These are phyloP conservation scores for Lunularia cruciata DNA, from an alignment of 225 moss, liverwort and hornwort species.

Conservation along the genomic window DNA sequence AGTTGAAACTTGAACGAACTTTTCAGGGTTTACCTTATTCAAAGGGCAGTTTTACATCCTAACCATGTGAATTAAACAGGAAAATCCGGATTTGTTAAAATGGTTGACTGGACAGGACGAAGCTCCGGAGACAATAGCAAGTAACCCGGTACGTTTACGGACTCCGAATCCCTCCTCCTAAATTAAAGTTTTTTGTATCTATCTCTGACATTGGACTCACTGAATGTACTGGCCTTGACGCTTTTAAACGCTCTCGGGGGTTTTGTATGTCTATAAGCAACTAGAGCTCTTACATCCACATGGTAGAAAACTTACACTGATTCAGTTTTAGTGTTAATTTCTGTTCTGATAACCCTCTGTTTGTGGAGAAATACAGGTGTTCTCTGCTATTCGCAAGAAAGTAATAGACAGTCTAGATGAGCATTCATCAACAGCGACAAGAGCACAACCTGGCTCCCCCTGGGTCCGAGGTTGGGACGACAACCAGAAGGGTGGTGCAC, in stretches of 20 bases:
- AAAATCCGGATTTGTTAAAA: conserved; percentile 92
- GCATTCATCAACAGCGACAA: conserved; percentile 64
- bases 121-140: conserved; percentile 59
- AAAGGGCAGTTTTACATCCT: too few relatives aligned
- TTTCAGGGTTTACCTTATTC: too few relatives aligned
- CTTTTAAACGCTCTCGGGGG: too few relatives aligned
- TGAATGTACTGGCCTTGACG: too few relatives aligned
- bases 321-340: not conserved
- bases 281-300: not conserved
- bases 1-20: too few relatives aligned
- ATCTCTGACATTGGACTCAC: too few relatives aligned
- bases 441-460: conserved; percentile 80
- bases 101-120: conserved; percentile 90
- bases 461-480: conserved; percentile 99
- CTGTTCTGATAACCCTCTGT: not conserved
- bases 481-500: conserved; percentile 71
- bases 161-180: too few relatives aligned
- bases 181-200: too few relatives aligned
- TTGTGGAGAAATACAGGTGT: conserved; percentile 51
- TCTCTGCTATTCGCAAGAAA: conserved; percentile 65
- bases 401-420: conserved; percentile 54
- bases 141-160: conserved; percentile 70
- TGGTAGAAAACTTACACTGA: not conserved
- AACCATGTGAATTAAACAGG: too few relatives aligned
- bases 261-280: too few relatives aligned